Conservation (phyloP, 805 yeast species). For the Zygoascus tannicola region DNA sequence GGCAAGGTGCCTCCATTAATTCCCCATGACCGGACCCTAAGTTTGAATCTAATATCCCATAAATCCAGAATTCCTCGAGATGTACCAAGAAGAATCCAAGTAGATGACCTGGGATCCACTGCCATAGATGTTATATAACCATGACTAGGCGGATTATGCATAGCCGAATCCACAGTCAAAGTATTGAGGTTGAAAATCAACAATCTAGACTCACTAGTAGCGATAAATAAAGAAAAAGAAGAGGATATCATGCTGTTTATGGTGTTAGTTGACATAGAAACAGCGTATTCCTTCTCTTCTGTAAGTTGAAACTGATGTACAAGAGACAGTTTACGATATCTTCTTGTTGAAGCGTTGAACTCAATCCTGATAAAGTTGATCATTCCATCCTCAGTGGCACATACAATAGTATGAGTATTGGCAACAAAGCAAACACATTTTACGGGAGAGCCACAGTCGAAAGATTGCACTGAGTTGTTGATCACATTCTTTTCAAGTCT, state of each 20-base stretch:
- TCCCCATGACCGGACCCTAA: slow-evolving; percentile 53
- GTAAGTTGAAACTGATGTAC: slow-evolving; percentile 36
- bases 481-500: slow-evolving; percentile 53
- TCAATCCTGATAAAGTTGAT: slow-evolving; percentile 23
- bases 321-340: slow-evolving; percentile 20
- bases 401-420: slow-evolving; percentile 24
- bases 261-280: slow-evolving; percentile 17
- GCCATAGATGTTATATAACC: slow-evolving; percentile 60
- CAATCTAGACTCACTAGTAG: slow-evolving; percentile 49
- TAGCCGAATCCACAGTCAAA: slow-evolving; percentile 32
- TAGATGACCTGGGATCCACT: slow-evolving; percentile 37
- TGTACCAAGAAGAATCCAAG: slow-evolving; percentile 72
- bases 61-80: slow-evolving; percentile 60
- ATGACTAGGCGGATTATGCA: slow-evolving; percentile 50
- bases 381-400: slow-evolving; percentile 24
- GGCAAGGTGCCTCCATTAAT: slow-evolving; percentile 39
- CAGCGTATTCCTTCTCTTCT: slow-evolving; percentile 33
- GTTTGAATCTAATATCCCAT: slow-evolving; percentile 71
- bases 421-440: slow-evolving; percentile 23
- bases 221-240: slow-evolving; percentile 37
- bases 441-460: slow-evolving; percentile 19
- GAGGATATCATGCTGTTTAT: slow-evolving; percentile 36
- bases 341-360: not conserved
- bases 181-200: slow-evolving; percentile 47
- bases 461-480: slow-evolving; percentile 23